phyloP scores from a whole-genome alignment of 305 asterid genomes.

The Fraxinus latifolia region DNA sequence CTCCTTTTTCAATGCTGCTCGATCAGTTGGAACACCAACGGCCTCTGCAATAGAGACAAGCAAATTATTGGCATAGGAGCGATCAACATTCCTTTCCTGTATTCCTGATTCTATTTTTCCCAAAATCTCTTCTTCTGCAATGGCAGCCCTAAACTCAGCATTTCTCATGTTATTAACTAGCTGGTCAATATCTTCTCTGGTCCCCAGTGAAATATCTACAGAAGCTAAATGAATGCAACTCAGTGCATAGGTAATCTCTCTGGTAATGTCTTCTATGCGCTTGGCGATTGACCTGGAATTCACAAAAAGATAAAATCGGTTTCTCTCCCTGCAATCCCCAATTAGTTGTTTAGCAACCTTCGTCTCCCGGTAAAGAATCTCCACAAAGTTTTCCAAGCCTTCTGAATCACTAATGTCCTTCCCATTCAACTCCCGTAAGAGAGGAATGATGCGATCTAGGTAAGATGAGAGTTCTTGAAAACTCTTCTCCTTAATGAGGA shows the following conservation, averaged over 20 bases:
- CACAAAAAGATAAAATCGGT: conserved; percentile 55
- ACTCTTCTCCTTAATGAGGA: conserved; percentile 40
- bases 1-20: conserved; percentile 45
- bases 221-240: conserved; percentile 46
- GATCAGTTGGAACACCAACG: conserved; percentile 53
- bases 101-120: conserved; percentile 55
- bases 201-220: conserved; percentile 36
- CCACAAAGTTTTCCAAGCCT: conserved; percentile 32
- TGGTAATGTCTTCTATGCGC: conserved; percentile 41
- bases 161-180: conserved; percentile 40
- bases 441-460: conserved; percentile 42
- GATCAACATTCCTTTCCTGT: conserved; percentile 54
- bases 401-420: conserved; percentile 31
- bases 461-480: conserved; percentile 47
- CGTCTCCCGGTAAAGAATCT: conserved; percentile 37
- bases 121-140: conserved; percentile 50
- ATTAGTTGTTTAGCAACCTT: conserved; percentile 42
- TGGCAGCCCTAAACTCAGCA: conserved; percentile 49
- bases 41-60: conserved; percentile 57
- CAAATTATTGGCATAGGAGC: conserved; percentile 52
- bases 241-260: conserved; percentile 49
- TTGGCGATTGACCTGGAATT: conserved; percentile 46
- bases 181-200: conserved; percentile 40
- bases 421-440: conserved; percentile 40
- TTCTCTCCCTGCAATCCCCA: conserved; percentile 43